Evolutionary conservation across 495 filamentous ascomycete species (phyloP).

Genomic region (Aspergillus steynii): DNA sequence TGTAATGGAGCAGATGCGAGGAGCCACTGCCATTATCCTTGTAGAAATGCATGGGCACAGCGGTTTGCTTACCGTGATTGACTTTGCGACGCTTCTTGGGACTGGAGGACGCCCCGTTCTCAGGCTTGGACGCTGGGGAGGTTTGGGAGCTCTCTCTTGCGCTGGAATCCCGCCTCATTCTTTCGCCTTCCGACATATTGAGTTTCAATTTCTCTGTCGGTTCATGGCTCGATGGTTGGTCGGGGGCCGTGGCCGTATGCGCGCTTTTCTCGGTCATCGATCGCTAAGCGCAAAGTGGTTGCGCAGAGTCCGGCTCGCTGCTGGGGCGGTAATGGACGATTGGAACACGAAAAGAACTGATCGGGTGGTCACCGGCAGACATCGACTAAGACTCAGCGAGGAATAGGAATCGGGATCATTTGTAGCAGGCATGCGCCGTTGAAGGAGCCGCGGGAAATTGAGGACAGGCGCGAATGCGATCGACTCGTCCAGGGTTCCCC

Average conservation of each 20-base stretch:
- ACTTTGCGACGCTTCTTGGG: slow-evolving; percentile 98
- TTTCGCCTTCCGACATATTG: slow-evolving; percentile 13
- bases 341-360: slow-evolving; percentile 14
- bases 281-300: slow-evolving; percentile 32
- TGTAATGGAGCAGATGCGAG: slow-evolving; percentile 31
- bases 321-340: slow-evolving; percentile 14
- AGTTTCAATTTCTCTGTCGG: slow-evolving; percentile 15
- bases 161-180: slow-evolving; percentile 30
- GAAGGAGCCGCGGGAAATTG: slow-evolving; percentile 21
- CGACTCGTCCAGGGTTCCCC: slow-evolving; percentile 28
- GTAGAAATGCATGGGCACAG: slow-evolving; percentile 27
- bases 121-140: slow-evolving; percentile 38
- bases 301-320: slow-evolving; percentile 29
- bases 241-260: slow-evolving; percentile 29
- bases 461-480: slow-evolving; percentile 32
- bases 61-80: slow-evolving; percentile 82
- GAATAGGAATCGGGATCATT: slow-evolving; percentile 6
- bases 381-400: slow-evolving; percentile 18
- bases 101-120: slow-evolving; percentile 51
- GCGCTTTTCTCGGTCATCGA: slow-evolving; percentile 44
- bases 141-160: slow-evolving; percentile 32
- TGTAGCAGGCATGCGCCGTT: slow-evolving; percentile 5
- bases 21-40: slow-evolving; percentile 30
- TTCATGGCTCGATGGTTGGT: slow-evolving; percentile 26
- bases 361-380: slow-evolving; percentile 29